Base-by-base conservation (phyloP, 768 basidiomycete genomes). In the Russula dissimulans region DNA sequence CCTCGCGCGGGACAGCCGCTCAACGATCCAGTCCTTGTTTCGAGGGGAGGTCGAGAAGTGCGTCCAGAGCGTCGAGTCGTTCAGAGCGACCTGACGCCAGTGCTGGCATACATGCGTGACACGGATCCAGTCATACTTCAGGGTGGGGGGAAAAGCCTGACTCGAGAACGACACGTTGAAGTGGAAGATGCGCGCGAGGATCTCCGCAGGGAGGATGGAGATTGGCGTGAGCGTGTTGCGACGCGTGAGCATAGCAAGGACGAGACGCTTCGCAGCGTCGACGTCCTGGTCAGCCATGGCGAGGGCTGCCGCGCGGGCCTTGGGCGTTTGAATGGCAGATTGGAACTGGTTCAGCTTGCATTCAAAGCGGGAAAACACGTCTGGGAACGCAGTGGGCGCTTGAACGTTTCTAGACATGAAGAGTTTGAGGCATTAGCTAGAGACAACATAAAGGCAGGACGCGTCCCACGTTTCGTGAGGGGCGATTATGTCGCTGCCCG, bases 101-200 rank as follows among this genome's bases (percentile, higher is more conserved):
- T 53, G 50, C 18, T 36, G 60, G 41, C 63, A 64, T 11, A 64
- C 63, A 29, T 64, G 63, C 15, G 63, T 64, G 15, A 32, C 51
- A 2, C 0, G 9, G 26, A 41, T 41, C 1, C 1, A 26, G 22
- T 26, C 22, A 26, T 1, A 26, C 22, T 26, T 39, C 38, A 53
- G 26, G 38, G 2, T 17, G 15, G 6, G 36, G 36, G 22, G 22
- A 26, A 26, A 26, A 26, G 2, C 1, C 36, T 7, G 8, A 1
- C 31, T 29, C 5, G 31, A 42, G 9, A 26, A 18, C 12, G 31
- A 26, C 22, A 2, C 29, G 15, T 32, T 36, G 18, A 57, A 22
- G 17, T 34, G 54, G 43, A 64, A 64, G 12, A 64, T 41, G 14
- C 34, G 46, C 1, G 56, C n/a, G n/a, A 64, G 63, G 11, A 64